phyloP scores from a whole-genome alignment of 352 stramenopile species.

The Phytophthora colocasiae region DNA sequence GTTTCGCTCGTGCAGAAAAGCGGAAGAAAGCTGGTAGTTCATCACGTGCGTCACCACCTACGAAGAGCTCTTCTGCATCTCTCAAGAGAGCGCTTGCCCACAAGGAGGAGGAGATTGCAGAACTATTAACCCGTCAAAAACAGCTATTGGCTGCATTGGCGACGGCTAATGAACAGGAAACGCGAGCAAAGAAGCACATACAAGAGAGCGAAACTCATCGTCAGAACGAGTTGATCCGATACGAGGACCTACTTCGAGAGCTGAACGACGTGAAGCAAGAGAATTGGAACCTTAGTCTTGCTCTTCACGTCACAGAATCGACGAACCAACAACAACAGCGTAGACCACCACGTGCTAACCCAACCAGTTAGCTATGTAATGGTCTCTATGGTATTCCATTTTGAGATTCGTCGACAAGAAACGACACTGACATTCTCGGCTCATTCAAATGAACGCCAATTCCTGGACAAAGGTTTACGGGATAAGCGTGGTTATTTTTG shows the following conservation, averaged over 20 bases:
- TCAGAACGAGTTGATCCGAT: slow-evolving; percentile 42
- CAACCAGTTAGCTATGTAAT: slow-evolving; percentile 18
- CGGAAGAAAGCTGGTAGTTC: slow-evolving; percentile 22
- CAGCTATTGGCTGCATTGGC: slow-evolving; percentile 58
- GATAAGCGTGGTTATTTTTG: not conserved
- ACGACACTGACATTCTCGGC: too few relatives aligned
- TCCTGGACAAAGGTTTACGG: not conserved
- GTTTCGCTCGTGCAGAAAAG: slow-evolving; percentile 27
- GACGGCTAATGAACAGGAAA: slow-evolving; percentile 81
- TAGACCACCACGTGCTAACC: not conserved
- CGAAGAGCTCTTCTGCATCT: slow-evolving; percentile 21
- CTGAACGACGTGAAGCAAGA: slow-evolving; percentile 70
- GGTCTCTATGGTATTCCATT: not conserved
- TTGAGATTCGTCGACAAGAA: not conserved
- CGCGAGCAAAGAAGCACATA: slow-evolving; percentile 59
- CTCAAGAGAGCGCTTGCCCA: slow-evolving; percentile 42
- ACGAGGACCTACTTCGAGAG: slow-evolving; percentile 58
- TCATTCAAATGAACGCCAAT: too few relatives aligned
- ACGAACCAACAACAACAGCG: slow-evolving; percentile 30
- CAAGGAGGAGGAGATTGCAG: slow-evolving; percentile 53
- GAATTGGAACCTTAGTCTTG: slow-evolving; percentile 74
- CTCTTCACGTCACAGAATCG: slow-evolving; percentile 66
- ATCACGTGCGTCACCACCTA: slow-evolving; percentile 14
- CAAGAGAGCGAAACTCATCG: slow-evolving; percentile 43
- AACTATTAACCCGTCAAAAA: slow-evolving; percentile 36